Conservation (phyloP, 441 rosid species). For the Eutrema salsugineum region DNA sequence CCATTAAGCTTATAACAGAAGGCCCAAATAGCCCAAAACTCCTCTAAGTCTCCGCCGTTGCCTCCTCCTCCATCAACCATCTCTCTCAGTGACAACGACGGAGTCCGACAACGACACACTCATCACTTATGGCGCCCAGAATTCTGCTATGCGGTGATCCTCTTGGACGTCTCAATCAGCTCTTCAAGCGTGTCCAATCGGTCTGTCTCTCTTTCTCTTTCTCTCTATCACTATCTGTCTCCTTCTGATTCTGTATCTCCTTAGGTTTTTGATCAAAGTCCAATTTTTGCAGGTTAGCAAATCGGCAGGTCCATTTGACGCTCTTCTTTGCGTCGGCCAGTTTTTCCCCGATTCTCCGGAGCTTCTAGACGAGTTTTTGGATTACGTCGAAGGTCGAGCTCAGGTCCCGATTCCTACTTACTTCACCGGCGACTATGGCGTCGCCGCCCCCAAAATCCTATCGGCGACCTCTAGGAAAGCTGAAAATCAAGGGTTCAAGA, state of each 20-base stretch:
- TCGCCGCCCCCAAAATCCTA: constrained; percentile 60
- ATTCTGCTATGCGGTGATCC: constrained; percentile 84
- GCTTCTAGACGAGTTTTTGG: constrained; percentile 56
- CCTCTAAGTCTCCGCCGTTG: not conserved
- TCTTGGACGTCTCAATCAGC: constrained; percentile 76
- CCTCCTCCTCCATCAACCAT: not conserved
- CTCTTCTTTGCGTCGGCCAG: constrained; percentile 84
- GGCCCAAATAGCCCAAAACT: not conserved
- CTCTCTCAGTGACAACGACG: not conserved
- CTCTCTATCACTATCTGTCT: not conserved
- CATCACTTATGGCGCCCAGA: constrained; percentile 59
- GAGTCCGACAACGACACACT: not conserved
- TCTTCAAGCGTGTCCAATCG: constrained; percentile 80
- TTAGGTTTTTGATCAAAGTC: constrained; percentile 25
- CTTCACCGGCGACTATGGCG: constrained; percentile 91
- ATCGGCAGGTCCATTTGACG: constrained; percentile 92
- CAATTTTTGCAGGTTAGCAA: constrained; percentile 60
- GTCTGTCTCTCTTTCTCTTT: constrained; percentile 34
- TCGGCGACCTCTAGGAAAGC: constrained; percentile 52
- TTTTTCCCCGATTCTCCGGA: constrained; percentile 81
- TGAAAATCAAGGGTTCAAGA: constrained; percentile 75
- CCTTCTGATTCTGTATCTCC: not conserved
- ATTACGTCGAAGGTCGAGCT: constrained; percentile 65
- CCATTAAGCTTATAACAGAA: not conserved
- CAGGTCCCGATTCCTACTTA: constrained; percentile 76